phyloP scores from a whole-genome alignment of 345 rosid genomes.

The Raphanus sativus region DNA sequence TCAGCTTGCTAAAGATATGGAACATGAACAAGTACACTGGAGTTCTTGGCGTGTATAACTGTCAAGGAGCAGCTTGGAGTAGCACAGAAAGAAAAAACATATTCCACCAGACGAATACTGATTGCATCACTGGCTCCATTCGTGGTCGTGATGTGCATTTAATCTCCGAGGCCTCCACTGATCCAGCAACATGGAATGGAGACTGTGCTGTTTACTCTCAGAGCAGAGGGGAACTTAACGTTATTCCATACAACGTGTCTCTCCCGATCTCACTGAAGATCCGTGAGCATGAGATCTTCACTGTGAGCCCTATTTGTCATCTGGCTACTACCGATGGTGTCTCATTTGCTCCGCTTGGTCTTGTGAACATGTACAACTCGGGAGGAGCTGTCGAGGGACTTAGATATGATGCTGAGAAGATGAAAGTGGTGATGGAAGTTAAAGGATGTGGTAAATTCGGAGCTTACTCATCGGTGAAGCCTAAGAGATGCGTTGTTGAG shows the following conservation, averaged over 20 bases:
- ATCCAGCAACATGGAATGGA: slow-evolving; percentile 54
- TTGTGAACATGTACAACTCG: slow-evolving; percentile 74
- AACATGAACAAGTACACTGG: slow-evolving; percentile 97
- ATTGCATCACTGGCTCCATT: slow-evolving; percentile 53
- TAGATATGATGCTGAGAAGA: slow-evolving; percentile 45
- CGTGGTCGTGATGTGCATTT: slow-evolving; percentile 77
- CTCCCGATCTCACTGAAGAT: slow-evolving; percentile 81
- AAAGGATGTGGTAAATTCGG: slow-evolving; percentile 84
- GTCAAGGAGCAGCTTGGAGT: slow-evolving; percentile 99
- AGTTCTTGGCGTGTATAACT: slow-evolving; percentile 81
- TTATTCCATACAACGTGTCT: slow-evolving; percentile 61
- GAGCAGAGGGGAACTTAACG: slow-evolving; percentile 44
- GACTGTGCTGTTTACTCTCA: slow-evolving; percentile 65
- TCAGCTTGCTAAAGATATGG: slow-evolving; percentile 96
- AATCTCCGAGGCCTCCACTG: slow-evolving; percentile 69
- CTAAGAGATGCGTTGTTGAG: slow-evolving; percentile 64
- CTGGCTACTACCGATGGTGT: slow-evolving; percentile 46
- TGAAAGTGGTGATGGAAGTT: slow-evolving; percentile 52
- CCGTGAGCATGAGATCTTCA: slow-evolving; percentile 60
- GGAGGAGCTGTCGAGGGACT: slow-evolving; percentile 84
- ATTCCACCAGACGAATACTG: slow-evolving; percentile 61
- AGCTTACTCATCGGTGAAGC: slow-evolving; percentile 66
- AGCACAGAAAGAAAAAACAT: slow-evolving; percentile 64
- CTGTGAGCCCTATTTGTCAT: slow-evolving; percentile 64
- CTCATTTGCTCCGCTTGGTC: slow-evolving; percentile 79